Evolutionary conservation across 805 yeast species (phyloP).

Genomic region (Cephaloascus fragrans): DNA sequence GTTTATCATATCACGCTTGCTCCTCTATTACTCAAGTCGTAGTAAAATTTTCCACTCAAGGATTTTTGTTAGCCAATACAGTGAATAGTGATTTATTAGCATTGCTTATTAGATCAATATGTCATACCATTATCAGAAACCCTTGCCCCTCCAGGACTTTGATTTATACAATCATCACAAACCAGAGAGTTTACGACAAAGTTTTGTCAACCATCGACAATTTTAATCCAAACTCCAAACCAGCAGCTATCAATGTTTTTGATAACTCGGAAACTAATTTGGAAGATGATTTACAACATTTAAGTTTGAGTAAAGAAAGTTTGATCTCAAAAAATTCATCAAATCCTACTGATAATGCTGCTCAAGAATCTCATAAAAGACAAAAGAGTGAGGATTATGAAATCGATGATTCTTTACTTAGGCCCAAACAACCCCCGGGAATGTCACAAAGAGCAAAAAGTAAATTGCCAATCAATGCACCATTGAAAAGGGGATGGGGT

Average conservation of each 20-base stretch:
- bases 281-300: background rate
- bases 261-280: background rate
- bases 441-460: constrained; percentile 50
- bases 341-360: background rate
- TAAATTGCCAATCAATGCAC: constrained; percentile 40
- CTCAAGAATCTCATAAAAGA: background rate
- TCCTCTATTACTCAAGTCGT: constrained; percentile 33
- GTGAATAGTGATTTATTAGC: constrained; percentile 49
- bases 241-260: no score
- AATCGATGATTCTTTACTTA: constrained; percentile 27
- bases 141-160: constrained; percentile 46
- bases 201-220: constrained; percentile 22
- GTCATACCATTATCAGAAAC: constrained; percentile 39
- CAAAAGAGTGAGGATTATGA: constrained; percentile 9
- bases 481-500: constrained; percentile 45
- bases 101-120: constrained; percentile 43
- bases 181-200: constrained; percentile 25
- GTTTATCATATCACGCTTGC: constrained; percentile 43
- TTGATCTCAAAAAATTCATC: background rate
- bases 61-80: constrained; percentile 24
- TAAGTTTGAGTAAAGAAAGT: background rate
- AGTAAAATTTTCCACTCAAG: constrained; percentile 21
- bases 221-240: constrained; percentile 8
- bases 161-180: constrained; percentile 37
- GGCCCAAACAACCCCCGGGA: constrained; percentile 47